Base-by-base conservation (phyloP, 2,329 filamentous ascomycete genomes). In the Ophiostoma himal-ulmi region DNA sequence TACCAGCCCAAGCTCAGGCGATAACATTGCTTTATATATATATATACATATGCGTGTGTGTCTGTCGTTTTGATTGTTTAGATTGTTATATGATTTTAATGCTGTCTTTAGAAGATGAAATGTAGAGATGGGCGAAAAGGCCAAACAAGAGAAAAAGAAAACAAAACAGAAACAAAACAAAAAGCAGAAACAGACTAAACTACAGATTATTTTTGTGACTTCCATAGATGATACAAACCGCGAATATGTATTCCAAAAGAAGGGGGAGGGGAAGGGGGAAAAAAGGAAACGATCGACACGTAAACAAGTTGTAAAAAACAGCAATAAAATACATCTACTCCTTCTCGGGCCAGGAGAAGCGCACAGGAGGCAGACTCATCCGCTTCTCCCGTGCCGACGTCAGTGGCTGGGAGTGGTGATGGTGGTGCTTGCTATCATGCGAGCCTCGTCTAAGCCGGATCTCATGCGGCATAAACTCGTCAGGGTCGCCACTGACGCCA, bases 351-450 rank as follows among this genome's bases (percentile, higher is more conserved):
- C 78, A 79, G 2, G 76, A 65, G 7, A 74, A 75, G 44, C 75
- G 76, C 34, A 77, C 30, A 22, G 75, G 72, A n/a, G 78, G 78
- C 73, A 80, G 70, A 64, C 79, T 79, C 76, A 77, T 77, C 30
- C 78, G 75, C 69, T 77, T 77, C 5, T 67, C 69, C n/a, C 57
- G 69, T 36, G 10, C n/a, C 22, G 34, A 44, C 3, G 44, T 54
- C 62, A 48, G 65, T 2, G 65, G 39, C 65, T 44, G 37, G 4
- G 39, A 5, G 37, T 44, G 20, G 13, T 48, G 37, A 2, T 48
- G n/a, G 14, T 20, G 30, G 44, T 41, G 57, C 20, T 48, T 36
- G 1, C 66, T 17, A 39, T 66, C 44, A 57, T 69, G 67, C 22
- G 67, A 71, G 14, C 65, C 44, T 11, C 71, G 54, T 22, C 71